phyloP scores from a whole-genome alignment of 331 rosid genomes.

The Acacia concinna region DNA sequence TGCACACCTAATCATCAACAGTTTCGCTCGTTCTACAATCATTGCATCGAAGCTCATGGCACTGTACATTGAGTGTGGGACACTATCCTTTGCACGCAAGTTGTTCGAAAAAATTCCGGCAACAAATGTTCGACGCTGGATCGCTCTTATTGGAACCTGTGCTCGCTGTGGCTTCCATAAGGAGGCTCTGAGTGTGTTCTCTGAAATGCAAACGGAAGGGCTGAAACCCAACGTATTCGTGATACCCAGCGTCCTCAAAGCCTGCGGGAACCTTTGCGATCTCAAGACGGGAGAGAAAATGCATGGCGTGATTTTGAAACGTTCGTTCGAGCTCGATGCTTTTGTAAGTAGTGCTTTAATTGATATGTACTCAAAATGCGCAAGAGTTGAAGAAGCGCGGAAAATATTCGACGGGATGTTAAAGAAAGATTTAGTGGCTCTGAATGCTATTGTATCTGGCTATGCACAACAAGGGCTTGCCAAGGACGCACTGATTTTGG shows the following conservation, averaged over 20 bases:
- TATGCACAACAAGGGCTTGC: conserved; percentile 63
- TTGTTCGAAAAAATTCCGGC: conserved; percentile 76
- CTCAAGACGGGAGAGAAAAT: conserved; percentile 51
- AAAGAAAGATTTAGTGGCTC: conserved; percentile 69
- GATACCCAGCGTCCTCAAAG: conserved; percentile 84
- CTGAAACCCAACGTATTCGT: conserved; percentile 45
- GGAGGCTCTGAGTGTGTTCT: conserved; percentile 52
- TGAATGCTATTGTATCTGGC: conserved; percentile 85
- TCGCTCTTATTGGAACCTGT: conserved; percentile 60
- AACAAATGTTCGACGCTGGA: conserved; percentile 67
- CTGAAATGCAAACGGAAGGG: conserved; percentile 54
- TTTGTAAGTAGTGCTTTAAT: conserved; percentile 66
- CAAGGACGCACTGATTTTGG: conserved; percentile 56
- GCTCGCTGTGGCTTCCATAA: conserved; percentile 60
- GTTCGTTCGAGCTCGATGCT: conserved; percentile 59
- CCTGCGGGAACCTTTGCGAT: conserved; percentile 67
- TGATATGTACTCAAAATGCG: conserved; percentile 76
- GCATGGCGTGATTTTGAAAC: conserved; percentile 56
- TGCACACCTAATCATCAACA: conserved; percentile 64
- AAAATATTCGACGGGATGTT: conserved; percentile 58
- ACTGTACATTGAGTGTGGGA: conserved; percentile 55
- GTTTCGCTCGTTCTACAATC: conserved; percentile 48
- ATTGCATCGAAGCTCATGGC: conserved; percentile 64
- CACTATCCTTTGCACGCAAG: conserved; percentile 50
- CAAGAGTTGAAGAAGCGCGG: conserved; percentile 49